Percentiles rank a stretch among this genome's conserved stretches.
Conservation (phyloP, 352 stramenopile genomes). For the Pythium utonaiense region DNA sequence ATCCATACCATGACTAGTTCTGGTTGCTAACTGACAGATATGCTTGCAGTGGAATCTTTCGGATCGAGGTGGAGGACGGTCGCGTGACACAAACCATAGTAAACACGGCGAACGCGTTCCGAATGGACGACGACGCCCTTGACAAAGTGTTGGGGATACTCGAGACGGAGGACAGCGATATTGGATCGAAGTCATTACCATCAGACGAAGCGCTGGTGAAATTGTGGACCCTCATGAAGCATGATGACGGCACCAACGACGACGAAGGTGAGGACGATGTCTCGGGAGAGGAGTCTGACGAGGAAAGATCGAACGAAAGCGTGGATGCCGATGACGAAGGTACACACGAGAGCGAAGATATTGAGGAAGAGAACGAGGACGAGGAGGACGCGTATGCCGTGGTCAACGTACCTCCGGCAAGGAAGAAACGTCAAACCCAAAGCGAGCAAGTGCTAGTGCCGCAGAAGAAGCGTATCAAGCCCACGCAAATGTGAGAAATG, state of each 20-base stretch:
- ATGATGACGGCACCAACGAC: background rate
- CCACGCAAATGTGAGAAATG: slow-evolving; percentile 6
- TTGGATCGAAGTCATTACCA: background rate
- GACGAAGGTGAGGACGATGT: background rate
- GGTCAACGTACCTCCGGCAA: background rate
- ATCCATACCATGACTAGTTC: background rate
- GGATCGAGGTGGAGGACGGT: slow-evolving; percentile 6
- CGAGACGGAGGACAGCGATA: background rate
- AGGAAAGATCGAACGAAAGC: background rate
- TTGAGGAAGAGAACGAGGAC: background rate
- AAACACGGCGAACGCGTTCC: background rate
- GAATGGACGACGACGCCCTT: slow-evolving; percentile 4
- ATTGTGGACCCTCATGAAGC: background rate
- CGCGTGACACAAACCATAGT: background rate
- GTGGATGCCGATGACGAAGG: background rate
- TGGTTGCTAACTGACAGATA: background rate
- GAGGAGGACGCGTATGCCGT: background rate
- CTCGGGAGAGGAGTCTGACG: background rate
- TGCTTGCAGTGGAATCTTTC: slow-evolving; percentile 5
- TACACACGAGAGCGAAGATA: background rate
- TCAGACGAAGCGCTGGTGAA: background rate
- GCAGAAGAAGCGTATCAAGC: slow-evolving; percentile 29
- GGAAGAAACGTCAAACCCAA: slow-evolving; percentile 3
- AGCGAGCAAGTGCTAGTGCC: slow-evolving; percentile 11
- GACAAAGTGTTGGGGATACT: slow-evolving; percentile 13